Evolutionary conservation across 306 rosid genomes (phyloP), one percentile per base, ranked within the genome.

Genomic region (Abrus pulchellus): DNA sequence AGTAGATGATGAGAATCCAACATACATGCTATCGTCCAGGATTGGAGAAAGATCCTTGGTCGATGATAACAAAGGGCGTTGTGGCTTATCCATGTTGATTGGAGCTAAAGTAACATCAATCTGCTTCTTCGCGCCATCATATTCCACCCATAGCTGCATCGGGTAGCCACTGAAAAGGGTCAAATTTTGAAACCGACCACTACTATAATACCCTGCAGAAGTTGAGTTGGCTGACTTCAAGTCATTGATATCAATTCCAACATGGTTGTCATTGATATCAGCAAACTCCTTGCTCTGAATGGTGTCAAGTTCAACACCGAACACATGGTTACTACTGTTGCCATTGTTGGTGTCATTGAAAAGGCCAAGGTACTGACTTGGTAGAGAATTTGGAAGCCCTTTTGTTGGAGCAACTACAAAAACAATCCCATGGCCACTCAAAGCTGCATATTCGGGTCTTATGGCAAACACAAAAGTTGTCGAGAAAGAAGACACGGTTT

Each of bases 1-100:
- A 1, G 90, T 89, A 11, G 95, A 73, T 5, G 97, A 78, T 9
- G 95, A 90, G 80, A 93, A 93, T 4, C 97, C 95, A 34, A 90
- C 86, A 84, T 77, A 93, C 92, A 88, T 82, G 53, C 36, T 32
- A 11, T 61, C 74, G 3, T 77, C 33, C 0, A 90, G 30, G 47
- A 86, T 47, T 4, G 89, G 52, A 5, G 94, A 90, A 20, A 92
- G 86, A 74, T 92, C 94, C 6, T 32, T 60, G 8, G 7, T 53
- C 64, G 78, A 61, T 47, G 91, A 75, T 75, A 92, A 55, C 54
- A 92, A 89, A 3, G 97, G 89, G 0, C 8, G 28, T 44, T 80
- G 55, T 50, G 97, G 94, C 78, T 90, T 93, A 0, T 2, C 76
- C 12, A 74, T 11, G 0, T 64, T 65, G 4, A 76, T 64, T 47